Conservation (phyloP, 495 filamentous ascomycete genomes). For the Talaromyces ruber region DNA sequence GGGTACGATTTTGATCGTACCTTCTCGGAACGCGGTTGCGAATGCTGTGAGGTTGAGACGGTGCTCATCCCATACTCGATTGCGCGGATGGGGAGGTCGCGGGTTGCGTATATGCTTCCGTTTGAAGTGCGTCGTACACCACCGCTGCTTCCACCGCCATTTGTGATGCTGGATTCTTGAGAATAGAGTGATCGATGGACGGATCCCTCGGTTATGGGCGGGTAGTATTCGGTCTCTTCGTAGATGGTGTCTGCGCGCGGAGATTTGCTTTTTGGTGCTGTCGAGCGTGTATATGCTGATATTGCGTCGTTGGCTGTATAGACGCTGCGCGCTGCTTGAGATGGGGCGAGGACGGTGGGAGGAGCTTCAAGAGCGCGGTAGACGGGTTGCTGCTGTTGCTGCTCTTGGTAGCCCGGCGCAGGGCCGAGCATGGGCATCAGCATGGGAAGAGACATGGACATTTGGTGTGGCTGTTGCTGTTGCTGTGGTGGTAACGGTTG, state of each 20-base stretch:
- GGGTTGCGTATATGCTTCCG: slow-evolving; percentile 26
- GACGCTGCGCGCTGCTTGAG: slow-evolving; percentile 14
- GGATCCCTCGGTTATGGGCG: slow-evolving; percentile 6
- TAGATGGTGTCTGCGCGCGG: slow-evolving; percentile 36
- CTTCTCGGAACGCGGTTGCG: slow-evolving; percentile 16
- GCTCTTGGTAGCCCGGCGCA: background rate
- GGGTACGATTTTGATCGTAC: slow-evolving; percentile 19
- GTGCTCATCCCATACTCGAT: slow-evolving; percentile 28
- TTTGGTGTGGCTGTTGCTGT: slow-evolving; percentile 16
- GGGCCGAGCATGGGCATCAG: slow-evolving; percentile 8
- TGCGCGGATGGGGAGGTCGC: slow-evolving; percentile 28
- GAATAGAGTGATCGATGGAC: slow-evolving; percentile 10
- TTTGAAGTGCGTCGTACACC: slow-evolving; percentile 26
- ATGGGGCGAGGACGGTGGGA: slow-evolving; percentile 9
- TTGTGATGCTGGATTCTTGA: slow-evolving; percentile 14
- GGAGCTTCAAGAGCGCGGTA: slow-evolving; percentile 36
- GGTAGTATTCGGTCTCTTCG: slow-evolving; percentile 28
- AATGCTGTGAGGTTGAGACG: background rate
- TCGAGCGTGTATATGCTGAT: slow-evolving; percentile 23
- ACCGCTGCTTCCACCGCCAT: slow-evolving; percentile 10
- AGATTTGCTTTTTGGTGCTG: slow-evolving; percentile 34
- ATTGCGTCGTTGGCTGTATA: slow-evolving; percentile 25
- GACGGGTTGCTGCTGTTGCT: slow-evolving; percentile 14
- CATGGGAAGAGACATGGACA: slow-evolving; percentile 16
- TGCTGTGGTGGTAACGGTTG: background rate